Conservation (phyloP, 345 rosid genomes). For the Hibiscus tridactylites region DNA sequence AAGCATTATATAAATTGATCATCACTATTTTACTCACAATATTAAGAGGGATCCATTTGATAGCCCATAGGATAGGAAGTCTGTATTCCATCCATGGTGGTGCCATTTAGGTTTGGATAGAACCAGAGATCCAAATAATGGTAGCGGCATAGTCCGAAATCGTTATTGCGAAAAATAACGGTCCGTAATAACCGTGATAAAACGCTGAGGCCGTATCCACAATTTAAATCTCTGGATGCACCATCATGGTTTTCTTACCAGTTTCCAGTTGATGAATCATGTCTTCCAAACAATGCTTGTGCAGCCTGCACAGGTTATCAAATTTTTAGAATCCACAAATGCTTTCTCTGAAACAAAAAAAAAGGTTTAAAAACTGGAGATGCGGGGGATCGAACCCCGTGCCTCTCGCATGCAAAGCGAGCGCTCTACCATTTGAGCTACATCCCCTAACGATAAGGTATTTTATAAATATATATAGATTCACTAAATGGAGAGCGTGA, state of each 20-base stretch:
- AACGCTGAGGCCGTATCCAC: no score
- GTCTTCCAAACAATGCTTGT: neutral
- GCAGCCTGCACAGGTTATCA: no score
- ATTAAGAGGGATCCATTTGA: neutral
- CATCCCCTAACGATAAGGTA: constrained; percentile 34
- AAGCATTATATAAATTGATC: neutral
- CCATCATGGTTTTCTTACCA: neutral
- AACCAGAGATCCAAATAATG: no score
- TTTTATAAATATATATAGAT: no score
- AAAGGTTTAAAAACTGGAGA: constrained; percentile 31
- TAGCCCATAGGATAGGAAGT: neutral
- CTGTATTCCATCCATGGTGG: neutral
- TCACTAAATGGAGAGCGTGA: no score
- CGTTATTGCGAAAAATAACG: no score
- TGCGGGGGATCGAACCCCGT: constrained; percentile 88
- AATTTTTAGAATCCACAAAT: no score
- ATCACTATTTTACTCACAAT: neutral
- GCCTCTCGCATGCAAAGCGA: constrained; percentile 93
- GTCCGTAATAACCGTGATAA: no score
- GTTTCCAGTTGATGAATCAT: neutral
- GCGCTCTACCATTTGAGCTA: constrained; percentile 94
- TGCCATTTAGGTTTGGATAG: neutral
- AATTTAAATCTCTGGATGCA: neutral
- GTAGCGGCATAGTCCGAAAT: no score
- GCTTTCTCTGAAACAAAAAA: no score